Conservation (phyloP, 441 rosid species). For the Gossypium trilobum region DNA sequence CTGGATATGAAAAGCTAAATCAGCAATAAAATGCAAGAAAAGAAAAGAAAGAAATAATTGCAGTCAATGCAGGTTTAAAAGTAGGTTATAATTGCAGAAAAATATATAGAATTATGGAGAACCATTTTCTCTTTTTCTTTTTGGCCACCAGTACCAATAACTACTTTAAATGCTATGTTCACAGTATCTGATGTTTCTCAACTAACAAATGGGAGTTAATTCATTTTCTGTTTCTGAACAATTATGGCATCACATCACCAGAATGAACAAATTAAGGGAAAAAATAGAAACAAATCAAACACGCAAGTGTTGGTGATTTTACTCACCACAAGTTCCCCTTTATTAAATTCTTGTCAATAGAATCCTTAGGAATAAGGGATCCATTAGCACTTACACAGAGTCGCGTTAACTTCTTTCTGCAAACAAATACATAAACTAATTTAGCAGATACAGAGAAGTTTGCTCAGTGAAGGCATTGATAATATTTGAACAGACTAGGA, state of each 20-base stretch:
- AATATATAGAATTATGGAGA: neutral
- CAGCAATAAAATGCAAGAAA: neutral
- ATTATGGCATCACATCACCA: neutral
- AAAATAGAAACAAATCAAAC: slow-evolving; percentile 10
- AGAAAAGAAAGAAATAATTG: neutral
- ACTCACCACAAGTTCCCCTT: slow-evolving; percentile 72
- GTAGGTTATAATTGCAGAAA: neutral
- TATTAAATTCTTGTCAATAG: slow-evolving; percentile 49
- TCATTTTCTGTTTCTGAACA: neutral
- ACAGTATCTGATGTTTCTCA: neutral
- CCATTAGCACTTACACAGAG: slow-evolving; percentile 82
- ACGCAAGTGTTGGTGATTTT: neutral
- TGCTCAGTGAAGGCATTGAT: neutral
- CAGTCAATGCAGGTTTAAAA: slow-evolving; percentile 1
- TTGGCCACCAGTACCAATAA: neutral
- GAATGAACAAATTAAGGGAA: neutral
- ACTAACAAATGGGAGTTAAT: neutral
- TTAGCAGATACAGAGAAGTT: neutral
- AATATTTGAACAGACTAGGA: neutral
- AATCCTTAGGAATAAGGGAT: slow-evolving; percentile 58
- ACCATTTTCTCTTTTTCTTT: neutral
- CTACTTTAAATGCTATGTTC: neutral
- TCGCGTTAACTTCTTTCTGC: slow-evolving; percentile 74
- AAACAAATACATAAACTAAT: neutral
- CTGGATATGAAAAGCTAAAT: slow-evolving; percentile 30